These are phyloP conservation scores for Penicillium hordei DNA, from an alignment of 2,329 filamentous ascomycete genomes.

Conservation along the genomic window DNA sequence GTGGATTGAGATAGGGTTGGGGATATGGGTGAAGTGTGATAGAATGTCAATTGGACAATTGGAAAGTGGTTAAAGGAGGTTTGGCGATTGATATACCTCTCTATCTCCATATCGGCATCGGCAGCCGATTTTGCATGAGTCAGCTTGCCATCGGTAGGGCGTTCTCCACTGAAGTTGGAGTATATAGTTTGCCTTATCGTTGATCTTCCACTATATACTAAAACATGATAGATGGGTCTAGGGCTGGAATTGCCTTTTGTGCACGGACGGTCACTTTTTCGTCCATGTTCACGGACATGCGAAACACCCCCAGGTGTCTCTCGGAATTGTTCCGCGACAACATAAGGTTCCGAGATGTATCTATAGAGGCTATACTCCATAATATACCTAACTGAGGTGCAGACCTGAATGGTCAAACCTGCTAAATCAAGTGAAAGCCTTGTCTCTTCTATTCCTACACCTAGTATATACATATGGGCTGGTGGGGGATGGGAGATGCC, in stretches of 20 bases:
- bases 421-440: background rate
- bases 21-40: background rate
- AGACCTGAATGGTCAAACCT: background rate
- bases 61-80: background rate
- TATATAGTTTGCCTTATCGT: background rate
- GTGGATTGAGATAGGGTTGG: background rate
- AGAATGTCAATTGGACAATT: background rate
- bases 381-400: too few species aligned
- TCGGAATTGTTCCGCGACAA: background rate
- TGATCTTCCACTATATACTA: background rate
- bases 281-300: background rate
- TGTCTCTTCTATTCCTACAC: conserved; percentile 1
- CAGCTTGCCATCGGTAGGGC: conserved; percentile 24
- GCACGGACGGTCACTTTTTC: background rate
- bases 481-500: conserved; percentile 18
- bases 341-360: background rate
- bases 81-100: conserved; percentile 4
- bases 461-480: conserved; percentile 17
- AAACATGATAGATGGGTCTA: background rate
- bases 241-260: background rate
- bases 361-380: background rate
- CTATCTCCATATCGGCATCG: background rate
- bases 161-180: conserved; percentile 10
- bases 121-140: conserved; percentile 14
- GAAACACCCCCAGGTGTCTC: background rate